A percentile compares a stretch with the other conserved stretches of the same genome.
Evolutionary conservation across 768 basidiomycete species (phyloP).

Genomic region (Melanogaster broomeanus): DNA sequence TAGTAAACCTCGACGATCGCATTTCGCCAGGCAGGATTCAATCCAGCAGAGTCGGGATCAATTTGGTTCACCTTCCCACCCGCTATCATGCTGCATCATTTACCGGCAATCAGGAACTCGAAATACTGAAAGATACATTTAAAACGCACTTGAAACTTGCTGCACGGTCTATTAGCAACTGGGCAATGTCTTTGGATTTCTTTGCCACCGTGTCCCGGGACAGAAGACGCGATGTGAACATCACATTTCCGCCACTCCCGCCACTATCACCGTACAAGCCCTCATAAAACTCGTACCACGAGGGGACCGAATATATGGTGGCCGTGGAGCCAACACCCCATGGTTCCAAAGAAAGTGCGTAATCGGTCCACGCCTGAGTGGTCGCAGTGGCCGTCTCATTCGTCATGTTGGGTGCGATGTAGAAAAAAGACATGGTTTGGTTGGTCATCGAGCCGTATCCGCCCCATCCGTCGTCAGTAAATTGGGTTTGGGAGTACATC

Average conservation of each 20-base stretch:
- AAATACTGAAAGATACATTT: not conserved
- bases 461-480: conserved; percentile 48
- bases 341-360: conserved; percentile 8
- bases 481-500: conserved; percentile 33
- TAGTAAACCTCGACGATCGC: conserved; percentile 24
- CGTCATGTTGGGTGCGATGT: conserved; percentile 39
- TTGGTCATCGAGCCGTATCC: conserved; percentile 30
- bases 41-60: conserved; percentile 39
- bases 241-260: conserved; percentile 25
- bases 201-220: conserved; percentile 28
- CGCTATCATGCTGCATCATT: conserved; percentile 36
- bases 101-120: conserved; percentile 15
- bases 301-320: conserved; percentile 22
- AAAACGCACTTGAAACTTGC: conserved; percentile 6
- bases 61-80: conserved; percentile 44
- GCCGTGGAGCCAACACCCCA: conserved; percentile 24
- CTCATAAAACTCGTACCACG: conserved; percentile 28
- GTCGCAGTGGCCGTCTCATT: conserved; percentile 34
- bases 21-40: conserved; percentile 51
- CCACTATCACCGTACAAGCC: not conserved
- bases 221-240: conserved; percentile 37
- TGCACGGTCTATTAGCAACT: conserved; percentile 11
- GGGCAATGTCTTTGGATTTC: conserved; percentile 24
- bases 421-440: conserved; percentile 12
- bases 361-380: conserved; percentile 32